These are phyloP conservation scores for Funneliformis geosporum DNA, from an alignment of 192 early-diverging fungal species.

Conservation along the genomic window DNA sequence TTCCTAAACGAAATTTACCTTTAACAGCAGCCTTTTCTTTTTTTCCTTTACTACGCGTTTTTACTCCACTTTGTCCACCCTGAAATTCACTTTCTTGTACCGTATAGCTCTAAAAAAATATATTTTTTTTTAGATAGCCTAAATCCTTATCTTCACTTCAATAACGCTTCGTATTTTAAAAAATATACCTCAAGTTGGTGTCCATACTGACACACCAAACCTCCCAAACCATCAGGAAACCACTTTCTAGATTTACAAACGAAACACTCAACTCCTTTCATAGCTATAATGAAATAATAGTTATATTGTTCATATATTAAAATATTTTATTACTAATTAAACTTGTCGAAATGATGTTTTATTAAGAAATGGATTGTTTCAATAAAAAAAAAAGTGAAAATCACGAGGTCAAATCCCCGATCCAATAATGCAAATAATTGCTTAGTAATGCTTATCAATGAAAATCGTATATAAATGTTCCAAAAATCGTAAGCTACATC, in stretches of 20 bases:
- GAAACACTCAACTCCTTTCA: not conserved
- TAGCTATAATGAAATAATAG: not conserved
- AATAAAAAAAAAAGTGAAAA: not conserved
- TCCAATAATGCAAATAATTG: not conserved
- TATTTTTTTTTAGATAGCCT: not conserved
- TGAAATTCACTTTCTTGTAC: not conserved
- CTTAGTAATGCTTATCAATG: too few relatives aligned
- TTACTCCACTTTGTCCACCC: not conserved
- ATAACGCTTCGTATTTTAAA: not conserved
- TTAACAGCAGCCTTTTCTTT: not conserved
- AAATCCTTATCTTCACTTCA: not conserved
- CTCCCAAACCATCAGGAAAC: constrained; percentile 12
- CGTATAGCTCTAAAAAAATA: not conserved
- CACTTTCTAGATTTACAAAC: not conserved
- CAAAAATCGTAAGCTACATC: too few relatives aligned
- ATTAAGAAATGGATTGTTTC: not conserved
- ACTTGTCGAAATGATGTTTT: too few relatives aligned
- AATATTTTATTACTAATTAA: too few relatives aligned
- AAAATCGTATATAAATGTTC: too few relatives aligned
- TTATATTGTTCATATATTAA: too few relatives aligned
- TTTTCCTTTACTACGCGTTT: not conserved
- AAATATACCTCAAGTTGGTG: constrained; percentile 15
- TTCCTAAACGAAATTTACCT: not conserved
- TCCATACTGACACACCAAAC: constrained; percentile 14
- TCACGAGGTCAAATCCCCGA: constrained; percentile 7